Evolutionary conservation across 768 basidiomycete genomes (phyloP).

Genomic region (Tulasnella sp.): DNA sequence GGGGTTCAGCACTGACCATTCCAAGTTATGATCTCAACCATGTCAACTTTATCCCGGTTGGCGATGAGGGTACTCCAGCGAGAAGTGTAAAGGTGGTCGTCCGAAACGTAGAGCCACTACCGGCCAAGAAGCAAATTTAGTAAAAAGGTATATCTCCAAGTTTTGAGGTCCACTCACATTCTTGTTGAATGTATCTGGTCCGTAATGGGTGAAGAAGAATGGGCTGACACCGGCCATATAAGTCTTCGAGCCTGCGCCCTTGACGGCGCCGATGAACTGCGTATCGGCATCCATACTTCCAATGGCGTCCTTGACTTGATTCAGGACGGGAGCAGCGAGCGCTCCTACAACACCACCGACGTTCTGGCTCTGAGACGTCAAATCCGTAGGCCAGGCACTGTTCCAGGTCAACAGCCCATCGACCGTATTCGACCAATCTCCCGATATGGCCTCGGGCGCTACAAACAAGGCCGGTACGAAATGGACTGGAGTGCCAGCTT

Average conservation of each 20-base stretch:
- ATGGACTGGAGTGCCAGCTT: not conserved
- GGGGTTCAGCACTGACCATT: slow-evolving; percentile 27
- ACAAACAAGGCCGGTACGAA: slow-evolving; percentile 17
- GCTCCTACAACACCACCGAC: not conserved
- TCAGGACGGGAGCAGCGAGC: not conserved
- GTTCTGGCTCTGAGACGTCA: slow-evolving; percentile 1
- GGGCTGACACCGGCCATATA: slow-evolving; percentile 33
- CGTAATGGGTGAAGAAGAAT: slow-evolving; percentile 34
- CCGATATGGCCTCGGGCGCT: not conserved
- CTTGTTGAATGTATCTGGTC: slow-evolving; percentile 31
- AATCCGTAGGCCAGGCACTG: slow-evolving; percentile 25
- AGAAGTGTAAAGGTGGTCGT: slow-evolving; percentile 32
- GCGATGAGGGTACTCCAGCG: slow-evolving; percentile 32
- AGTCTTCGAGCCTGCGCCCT: slow-evolving; percentile 24
- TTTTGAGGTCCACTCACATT: slow-evolving; percentile 21
- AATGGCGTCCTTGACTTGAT: slow-evolving; percentile 26
- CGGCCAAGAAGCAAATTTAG: not conserved
- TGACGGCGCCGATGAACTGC: slow-evolving; percentile 25
- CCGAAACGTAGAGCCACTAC: slow-evolving; percentile 31
- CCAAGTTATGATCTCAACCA: slow-evolving; percentile 34
- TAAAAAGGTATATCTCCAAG: not conserved
- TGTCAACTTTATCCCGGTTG: slow-evolving; percentile 30
- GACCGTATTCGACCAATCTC: not conserved
- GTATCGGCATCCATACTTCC: slow-evolving; percentile 26
- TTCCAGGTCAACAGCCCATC: slow-evolving; percentile 28